These are phyloP conservation scores for Penicillium simplicissimum DNA, from an alignment of 495 filamentous ascomycete genomes.

Conservation along the genomic window DNA sequence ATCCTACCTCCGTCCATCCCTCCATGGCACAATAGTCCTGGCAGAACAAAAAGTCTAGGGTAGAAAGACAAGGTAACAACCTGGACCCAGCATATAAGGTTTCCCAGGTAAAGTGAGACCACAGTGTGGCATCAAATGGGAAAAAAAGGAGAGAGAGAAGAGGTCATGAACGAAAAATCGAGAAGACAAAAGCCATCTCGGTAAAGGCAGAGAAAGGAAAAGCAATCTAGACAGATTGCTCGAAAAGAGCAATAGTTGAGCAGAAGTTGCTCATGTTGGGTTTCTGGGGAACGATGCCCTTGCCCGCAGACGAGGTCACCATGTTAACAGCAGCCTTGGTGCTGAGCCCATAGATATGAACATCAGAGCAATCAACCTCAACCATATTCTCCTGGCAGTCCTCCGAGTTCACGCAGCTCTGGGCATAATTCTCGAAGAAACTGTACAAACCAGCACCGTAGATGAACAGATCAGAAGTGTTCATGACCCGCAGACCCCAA, in stretches of 20 bases:
- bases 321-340: constrained; percentile 89
- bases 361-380: constrained; percentile 70
- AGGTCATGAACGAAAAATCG: constrained; percentile 2
- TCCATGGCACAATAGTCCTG: background rate
- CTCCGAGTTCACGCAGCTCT: constrained; percentile 71
- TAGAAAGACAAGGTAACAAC: constrained; percentile 7
- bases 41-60: constrained; percentile 2
- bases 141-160: background rate
- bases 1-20: background rate
- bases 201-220: background rate
- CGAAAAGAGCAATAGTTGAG: constrained; percentile 69
- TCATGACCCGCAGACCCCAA: constrained; percentile 79
- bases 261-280: constrained; percentile 75
- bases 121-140: background rate
- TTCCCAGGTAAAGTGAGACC: background rate
- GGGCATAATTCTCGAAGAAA: constrained; percentile 86
- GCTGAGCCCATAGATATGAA: constrained; percentile 77
- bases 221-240: constrained; percentile 32
- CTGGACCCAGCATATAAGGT: background rate
- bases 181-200: background rate
- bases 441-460: constrained; percentile 82
- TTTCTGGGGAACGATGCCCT: constrained; percentile 55
- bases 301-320: constrained; percentile 60
- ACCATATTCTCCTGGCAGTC: constrained; percentile 87
- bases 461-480: constrained; percentile 65